Evolutionary conservation across 805 yeast genomes (phyloP).

Genomic region (Myxozyma neotropica): DNA sequence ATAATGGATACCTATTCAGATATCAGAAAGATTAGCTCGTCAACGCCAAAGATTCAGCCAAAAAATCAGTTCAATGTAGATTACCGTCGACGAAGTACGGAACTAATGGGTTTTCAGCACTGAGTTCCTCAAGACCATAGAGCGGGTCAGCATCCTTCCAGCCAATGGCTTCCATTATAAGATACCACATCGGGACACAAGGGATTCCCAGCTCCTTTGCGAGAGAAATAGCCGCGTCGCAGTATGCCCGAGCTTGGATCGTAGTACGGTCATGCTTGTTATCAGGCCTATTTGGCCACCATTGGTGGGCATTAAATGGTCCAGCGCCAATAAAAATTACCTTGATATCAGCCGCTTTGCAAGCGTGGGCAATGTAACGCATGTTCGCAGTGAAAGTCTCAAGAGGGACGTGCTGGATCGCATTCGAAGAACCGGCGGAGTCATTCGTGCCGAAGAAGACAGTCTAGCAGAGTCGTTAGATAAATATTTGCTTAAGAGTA

Average conservation of each 20-base stretch:
- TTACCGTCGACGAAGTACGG: slow-evolving; percentile 26
- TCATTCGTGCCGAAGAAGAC: slow-evolving; percentile 86
- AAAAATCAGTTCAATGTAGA: too few species aligned
- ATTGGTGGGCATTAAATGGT: slow-evolving; percentile 28
- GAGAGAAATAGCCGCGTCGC: slow-evolving; percentile 52
- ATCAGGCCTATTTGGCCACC: slow-evolving; percentile 17
- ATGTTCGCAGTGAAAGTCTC: slow-evolving; percentile 55
- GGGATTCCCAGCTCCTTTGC: slow-evolving; percentile 56
- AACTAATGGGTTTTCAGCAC: slow-evolving; percentile 9
- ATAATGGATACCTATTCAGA: slow-evolving; percentile 63
- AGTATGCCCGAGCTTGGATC: slow-evolving; percentile 52
- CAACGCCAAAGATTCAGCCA: too few species aligned
- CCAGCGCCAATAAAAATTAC: slow-evolving; percentile 28
- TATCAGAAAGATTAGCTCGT: too few species aligned
- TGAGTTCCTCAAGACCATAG: slow-evolving; percentile 18
- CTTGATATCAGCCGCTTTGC: slow-evolving; percentile 25
- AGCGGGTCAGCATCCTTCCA: slow-evolving; percentile 44
- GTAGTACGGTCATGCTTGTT: slow-evolving; percentile 46
- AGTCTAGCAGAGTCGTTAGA: slow-evolving; percentile 45
- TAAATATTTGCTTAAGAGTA: too few species aligned
- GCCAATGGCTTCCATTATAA: slow-evolving; percentile 48
- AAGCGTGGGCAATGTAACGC: slow-evolving; percentile 51
- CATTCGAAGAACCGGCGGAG: slow-evolving; percentile 48
- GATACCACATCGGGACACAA: slow-evolving; percentile 57
- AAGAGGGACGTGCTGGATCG: slow-evolving; percentile 54